These are phyloP conservation scores for Fagopyrum homotropicum DNA, from an alignment of 148 eudicot species.

Conservation along the genomic window DNA sequence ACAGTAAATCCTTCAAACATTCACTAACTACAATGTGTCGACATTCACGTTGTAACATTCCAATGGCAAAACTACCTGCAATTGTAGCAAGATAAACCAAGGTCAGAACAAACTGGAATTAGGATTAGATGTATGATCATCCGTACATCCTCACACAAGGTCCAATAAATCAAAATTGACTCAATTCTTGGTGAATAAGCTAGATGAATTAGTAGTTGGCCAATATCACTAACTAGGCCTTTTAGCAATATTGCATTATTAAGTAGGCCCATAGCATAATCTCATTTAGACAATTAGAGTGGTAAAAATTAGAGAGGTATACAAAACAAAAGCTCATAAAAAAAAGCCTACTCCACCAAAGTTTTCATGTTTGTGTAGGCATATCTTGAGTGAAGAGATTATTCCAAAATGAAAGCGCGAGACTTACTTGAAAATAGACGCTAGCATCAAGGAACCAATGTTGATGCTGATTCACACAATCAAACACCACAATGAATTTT, in stretches of 20 bases:
- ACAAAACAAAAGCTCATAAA: too few species aligned
- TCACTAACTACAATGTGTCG: constrained; percentile 7
- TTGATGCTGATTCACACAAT: constrained; percentile 21
- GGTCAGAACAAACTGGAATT: neutral
- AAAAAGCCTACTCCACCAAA: neutral
- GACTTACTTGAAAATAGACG: constrained; percentile 23
- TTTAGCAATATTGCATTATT: too few species aligned
- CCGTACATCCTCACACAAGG: neutral
- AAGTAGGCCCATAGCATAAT: too few species aligned
- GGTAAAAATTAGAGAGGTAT: too few species aligned
- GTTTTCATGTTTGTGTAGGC: neutral
- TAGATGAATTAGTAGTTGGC: neutral
- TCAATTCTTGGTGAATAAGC: too few species aligned
- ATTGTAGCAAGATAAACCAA: neutral
- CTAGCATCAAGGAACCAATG: constrained; percentile 22
- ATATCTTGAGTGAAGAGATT: neutral
- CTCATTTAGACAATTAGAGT: too few species aligned
- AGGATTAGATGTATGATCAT: neutral
- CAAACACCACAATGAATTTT: constrained; percentile 13
- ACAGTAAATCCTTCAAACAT: neutral
- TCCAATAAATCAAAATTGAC: neutral
- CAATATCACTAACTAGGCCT: too few species aligned
- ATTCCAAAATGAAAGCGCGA: constrained; percentile 16
- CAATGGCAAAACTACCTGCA: constrained; percentile 6
- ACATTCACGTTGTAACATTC: neutral